Base-by-base conservation (phyloP, 1,284 basidiomycete species). In the Chiua sp. region DNA sequence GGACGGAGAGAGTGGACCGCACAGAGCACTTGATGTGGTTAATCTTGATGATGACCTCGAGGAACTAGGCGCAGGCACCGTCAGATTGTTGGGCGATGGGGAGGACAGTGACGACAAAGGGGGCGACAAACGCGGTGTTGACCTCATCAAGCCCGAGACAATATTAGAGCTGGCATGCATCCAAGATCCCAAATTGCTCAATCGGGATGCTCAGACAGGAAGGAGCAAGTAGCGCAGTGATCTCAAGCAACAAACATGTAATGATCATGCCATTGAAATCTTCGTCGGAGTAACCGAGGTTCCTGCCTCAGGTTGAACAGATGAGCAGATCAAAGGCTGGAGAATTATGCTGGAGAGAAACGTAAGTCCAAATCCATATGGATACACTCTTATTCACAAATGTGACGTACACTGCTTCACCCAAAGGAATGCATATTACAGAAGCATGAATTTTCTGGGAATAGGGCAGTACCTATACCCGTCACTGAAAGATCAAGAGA, bases 281-380 rank as follows among this genome's bases (percentile, higher is more conserved):
- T 56, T n/a, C 26, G 16, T 39, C 20, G 23, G n/a, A 55, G 18
- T 4, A 22, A 49, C 51, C 56, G 23, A 69, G 0, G 2, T 48
- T 48, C 42, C n/a, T 54, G 58, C 55, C 2, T 26, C 59, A 87
- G 87, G 88, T 5, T 88, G 87, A 86, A 75, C 68, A 18, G 88
- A 96, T 70, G 88, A 90, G 64, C 93, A 95, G 70, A 87, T 96
- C 33, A 93, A 96, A 73, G 94, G 93, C 0, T 96, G 94, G 93
- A 82, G 75, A 59, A 87, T 91, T 57, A 93, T 96, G 90, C 76
- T 96, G 55, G 94, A 96, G 60, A 79, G 88, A 67, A 88, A 94
- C 67, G 93, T 95, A 71, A 65, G 89, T 79, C 35, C 56, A 22
- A 53, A 47, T 23, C 50, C 23, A 28, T 51, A 44, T 61, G 32